Base-by-base conservation (phyloP, 169 alveolate genomes). In the Eimeria mitis region DNA sequence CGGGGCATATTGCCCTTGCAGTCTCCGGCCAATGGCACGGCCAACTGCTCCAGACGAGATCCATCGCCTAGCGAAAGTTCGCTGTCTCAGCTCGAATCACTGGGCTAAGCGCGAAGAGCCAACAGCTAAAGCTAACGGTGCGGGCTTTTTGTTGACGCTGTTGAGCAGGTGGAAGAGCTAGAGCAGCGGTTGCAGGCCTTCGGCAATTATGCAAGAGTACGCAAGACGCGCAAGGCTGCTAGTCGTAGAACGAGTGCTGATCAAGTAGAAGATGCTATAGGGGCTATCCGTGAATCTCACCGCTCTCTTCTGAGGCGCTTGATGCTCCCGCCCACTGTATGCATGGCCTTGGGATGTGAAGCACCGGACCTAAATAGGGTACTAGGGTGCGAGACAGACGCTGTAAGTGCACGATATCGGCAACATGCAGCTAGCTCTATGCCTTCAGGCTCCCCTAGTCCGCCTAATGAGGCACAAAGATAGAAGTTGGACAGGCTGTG, bases 261-360 rank as follows among this genome's bases (percentile, higher is more conserved):
- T 34, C 16, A 37, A 63, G 31, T 71, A 23, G 92, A 59, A 37
- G 42, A 65, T 42, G 81, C 61, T 13, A 23, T 52, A 54, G 91
- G 56, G 59, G 61, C 59, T 61, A 65, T 85, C 70, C 81, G 78
- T 42, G 92, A 85, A 37, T 44, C 47, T 56, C 79, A 85, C 54
- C 78, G 92, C 54, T 37, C 78, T 2, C 81, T 61, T 14, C 28
- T 85, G 92, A 59, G 92, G 81, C 92, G 81, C 34, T 61, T 85
- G 25, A 85, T 85, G 92, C 92, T 85, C 34, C 92, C 92, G 11
- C 92, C 92, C 6, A 61, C 92, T 21, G 92, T 85, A 5, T 85
- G 92, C 92, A 63, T 85, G 81, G 92, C 92, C 28, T 61, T 85
- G 63, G 92, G 92, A 42, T 85, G 92, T 31, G 92, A 85, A 85